These are phyloP conservation scores for Calonectria multiphialidica DNA, from an alignment of 2,329 filamentous ascomycete genomes.

Conservation along the genomic window DNA sequence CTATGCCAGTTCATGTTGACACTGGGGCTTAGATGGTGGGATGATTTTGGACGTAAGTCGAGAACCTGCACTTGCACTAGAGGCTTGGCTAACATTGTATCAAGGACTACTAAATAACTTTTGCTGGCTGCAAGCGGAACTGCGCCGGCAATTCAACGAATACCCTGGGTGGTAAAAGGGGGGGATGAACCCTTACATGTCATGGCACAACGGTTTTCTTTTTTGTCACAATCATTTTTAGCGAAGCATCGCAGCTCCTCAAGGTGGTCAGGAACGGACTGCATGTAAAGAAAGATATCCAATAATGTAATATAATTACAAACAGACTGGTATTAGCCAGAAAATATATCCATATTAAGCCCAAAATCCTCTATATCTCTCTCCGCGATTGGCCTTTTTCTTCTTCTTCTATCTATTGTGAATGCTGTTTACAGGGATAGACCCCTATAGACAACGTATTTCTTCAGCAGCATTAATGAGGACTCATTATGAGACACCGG, in stretches of 20 bases:
- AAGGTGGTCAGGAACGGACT: neutral
- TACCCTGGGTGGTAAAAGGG: neutral
- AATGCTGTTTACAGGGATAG: neutral
- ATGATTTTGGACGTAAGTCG: conserved; percentile 13
- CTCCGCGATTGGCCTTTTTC: neutral
- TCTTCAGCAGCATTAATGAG: neutral
- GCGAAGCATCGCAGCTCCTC: neutral
- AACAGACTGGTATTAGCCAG: neutral
- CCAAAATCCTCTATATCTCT: neutral
- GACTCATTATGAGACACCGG: neutral
- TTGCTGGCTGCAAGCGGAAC: conserved; percentile 12
- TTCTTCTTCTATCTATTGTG: neutral
- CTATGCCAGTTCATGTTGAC: conserved; percentile 18
- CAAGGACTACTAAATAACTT: neutral
- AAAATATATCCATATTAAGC: neutral
- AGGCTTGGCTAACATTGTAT: neutral
- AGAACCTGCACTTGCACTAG: neutral
- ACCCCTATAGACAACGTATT: too few species aligned
- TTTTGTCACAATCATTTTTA: neutral
- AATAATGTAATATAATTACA: neutral
- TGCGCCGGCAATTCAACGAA: conserved; percentile 1
- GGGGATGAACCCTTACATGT: neutral
- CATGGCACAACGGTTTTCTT: neutral
- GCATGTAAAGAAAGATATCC: neutral
- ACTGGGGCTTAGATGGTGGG: conserved; percentile 12